Evolutionary conservation across 192 early-diverging fungal species (phyloP), one percentile per base, ranked within the genome.

Genomic region (Backusella liffmaniae): DNA sequence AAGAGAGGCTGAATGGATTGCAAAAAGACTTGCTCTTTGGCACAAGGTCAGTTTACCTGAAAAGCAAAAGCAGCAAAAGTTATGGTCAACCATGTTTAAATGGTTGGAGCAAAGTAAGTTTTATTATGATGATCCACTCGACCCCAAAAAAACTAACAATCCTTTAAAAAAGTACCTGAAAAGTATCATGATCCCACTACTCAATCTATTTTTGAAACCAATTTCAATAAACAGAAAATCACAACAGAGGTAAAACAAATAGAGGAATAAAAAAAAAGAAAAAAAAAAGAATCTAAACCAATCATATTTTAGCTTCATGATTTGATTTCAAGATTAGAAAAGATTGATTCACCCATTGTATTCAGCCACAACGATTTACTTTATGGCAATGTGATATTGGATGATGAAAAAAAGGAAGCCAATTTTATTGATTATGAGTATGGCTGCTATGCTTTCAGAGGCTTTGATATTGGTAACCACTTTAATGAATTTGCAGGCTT

Each of bases 341-440:
- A 80, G 42, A 74, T 94, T 34, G 76, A 94, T 53, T 90, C 94
- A 3, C 94, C 93, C 0, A 88, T 97, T 29, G 94, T 94, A 10
- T 98, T 98, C 84, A 92, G 91, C 46, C 97, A 99, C 83, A 96
- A 96, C 76, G 97, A 99, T 78, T 80, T 99, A 53, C 80, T 99
- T 18, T 92, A 93, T 15, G 96, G 91, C 29, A 99, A 99, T 84
- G 87, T 99, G 66, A 93, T 99, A 32, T 94, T 90, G 72, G 82
- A 91, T 78, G 77, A 83, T 8, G 83, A 81, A 3, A 83, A 81
- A 73, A 15, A 32, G 4, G 80, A 86, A 34, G 91, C 91, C 7
- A 86, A 85, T 59, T 97, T 96, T 80, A 99, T 97, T 74, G 96
- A 99, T 82, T 96, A 97, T 77, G 97, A 98, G 73, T 98, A 98